Evolutionary conservation across 345 rosid genomes (phyloP).

Genomic region (Hypericum perforatum): DNA sequence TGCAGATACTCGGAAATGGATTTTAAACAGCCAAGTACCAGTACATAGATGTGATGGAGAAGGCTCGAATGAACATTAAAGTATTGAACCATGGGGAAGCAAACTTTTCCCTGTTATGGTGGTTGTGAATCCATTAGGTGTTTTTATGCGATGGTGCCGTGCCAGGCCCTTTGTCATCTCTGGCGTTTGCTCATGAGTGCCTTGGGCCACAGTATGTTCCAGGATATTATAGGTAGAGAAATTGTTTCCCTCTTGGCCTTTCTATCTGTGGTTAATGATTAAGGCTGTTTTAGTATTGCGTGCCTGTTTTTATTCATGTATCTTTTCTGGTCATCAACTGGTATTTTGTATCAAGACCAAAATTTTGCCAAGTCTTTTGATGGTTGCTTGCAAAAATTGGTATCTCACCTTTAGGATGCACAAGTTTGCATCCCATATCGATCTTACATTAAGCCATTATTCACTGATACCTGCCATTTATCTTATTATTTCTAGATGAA

Average conservation of each 20-base stretch:
- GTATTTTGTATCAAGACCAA: no score
- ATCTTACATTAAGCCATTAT: no score
- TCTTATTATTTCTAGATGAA: no score
- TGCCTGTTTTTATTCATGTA: no score
- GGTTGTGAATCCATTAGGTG: conserved; percentile 18
- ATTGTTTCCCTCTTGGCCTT: not conserved
- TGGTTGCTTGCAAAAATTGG: no score
- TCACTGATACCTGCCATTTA: no score
- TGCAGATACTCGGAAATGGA: conserved; percentile 74
- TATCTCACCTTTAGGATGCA: no score
- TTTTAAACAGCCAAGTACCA: conserved; percentile 49
- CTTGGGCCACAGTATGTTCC: conserved; percentile 42
- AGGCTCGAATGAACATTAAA: no score
- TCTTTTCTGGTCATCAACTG: no score
- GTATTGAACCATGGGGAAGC: conserved; percentile 4
- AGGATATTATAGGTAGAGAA: conserved; percentile 42
- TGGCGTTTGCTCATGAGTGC: conserved; percentile 44
- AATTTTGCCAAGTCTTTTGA: no score
- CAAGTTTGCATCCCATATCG: no score
- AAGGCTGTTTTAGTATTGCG: no score
- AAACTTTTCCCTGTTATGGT: conserved; percentile 13
- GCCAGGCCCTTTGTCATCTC: conserved; percentile 56
- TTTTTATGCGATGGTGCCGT: conserved; percentile 37
- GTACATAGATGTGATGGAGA: conserved; percentile 17
- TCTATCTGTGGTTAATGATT: not conserved